A percentile compares a stretch with the other conserved stretches of the same genome.
Conservation (phyloP, 176 grass and related monocot genomes). For the Oryza longistaminata region DNA sequence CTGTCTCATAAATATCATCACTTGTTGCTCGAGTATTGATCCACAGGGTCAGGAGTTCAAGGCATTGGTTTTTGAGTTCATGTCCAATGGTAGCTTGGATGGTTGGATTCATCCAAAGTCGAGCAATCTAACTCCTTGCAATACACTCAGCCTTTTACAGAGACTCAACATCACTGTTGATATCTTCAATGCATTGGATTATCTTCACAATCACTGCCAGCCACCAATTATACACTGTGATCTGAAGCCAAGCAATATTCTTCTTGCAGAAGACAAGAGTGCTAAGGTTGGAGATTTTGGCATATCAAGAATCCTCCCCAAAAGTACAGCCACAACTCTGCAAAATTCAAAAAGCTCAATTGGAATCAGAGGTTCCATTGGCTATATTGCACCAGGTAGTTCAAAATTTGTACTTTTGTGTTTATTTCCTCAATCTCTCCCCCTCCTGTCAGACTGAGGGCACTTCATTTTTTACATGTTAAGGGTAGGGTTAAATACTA, state of each 20-base stretch:
- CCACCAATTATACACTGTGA: conserved; percentile 50
- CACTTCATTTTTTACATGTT: neutral
- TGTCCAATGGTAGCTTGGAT: conserved; percentile 23
- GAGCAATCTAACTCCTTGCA: neutral
- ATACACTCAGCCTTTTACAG: neutral
- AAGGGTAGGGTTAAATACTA: neutral
- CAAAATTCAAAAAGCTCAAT: neutral
- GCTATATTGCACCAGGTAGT: conserved; percentile 57
- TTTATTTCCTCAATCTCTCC: neutral
- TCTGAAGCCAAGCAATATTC: conserved; percentile 52
- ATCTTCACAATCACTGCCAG: conserved; percentile 27
- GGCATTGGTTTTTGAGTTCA: conserved; percentile 35
- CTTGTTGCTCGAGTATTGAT: conserved; percentile 27
- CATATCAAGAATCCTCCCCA: conserved; percentile 34
- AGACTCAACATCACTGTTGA: conserved; percentile 1
- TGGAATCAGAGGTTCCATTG: conserved; percentile 43
- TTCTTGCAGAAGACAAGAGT: conserved; percentile 51
- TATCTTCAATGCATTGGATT: conserved; percentile 21
- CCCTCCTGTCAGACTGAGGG: too few species aligned
- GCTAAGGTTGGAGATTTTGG: conserved; percentile 47
- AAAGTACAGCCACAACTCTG: neutral
- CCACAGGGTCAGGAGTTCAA: conserved; percentile 29
- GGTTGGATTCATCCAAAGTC: conserved; percentile 33
- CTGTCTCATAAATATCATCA: conserved; percentile 34
- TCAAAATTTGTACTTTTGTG: neutral